Evolutionary conservation across 108 stramenopile species (phyloP), one percentile per base, ranked within the genome.

Genomic region (Cyclotella cryptica): DNA sequence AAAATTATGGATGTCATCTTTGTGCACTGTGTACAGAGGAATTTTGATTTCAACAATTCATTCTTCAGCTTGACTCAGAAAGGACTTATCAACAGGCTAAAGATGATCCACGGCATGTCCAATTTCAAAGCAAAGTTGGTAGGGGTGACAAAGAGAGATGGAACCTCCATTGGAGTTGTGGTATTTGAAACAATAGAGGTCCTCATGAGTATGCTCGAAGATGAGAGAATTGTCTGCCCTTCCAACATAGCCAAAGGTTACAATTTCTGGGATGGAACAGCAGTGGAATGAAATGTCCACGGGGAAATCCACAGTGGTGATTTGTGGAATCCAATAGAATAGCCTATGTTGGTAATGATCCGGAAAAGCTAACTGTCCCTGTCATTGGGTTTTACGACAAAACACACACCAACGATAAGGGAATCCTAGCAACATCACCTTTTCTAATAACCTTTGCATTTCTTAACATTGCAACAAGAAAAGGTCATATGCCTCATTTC

Each of bases 261-360:
- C 55, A 57, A 57, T 21, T 22, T 57, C 22, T 57, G 55, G 55
- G 24, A n/a, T 24, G 45, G 43, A 0, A 66, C 21, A 12, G 26
- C 17, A 21, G 10, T 8, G 1, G 43, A 19, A 13, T 44, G 44
- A 11, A 21, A 21, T 3, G 24, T 39, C 2, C 46, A 44, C 45
- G 65, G 65, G 24, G 65, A 66, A 13, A 44, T 66, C 6, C 65
- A 66, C 35, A 47, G 10, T 17, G 65, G 65, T 7, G 5, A n/a
- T 12, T 22, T 18, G 17, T 66, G 43, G 26, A 27, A 46, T 15
- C 19, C 17, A 15, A 43, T 44, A n/a, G 8, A n/a, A 4, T 11
- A 28, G 7, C n/a, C 21, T 66, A 26, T 22, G 24, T 57, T 66
- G 41, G 65, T 22, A 46, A 14, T n/a, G 43, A 46, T 15, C 42